Evolutionary conservation across 495 filamentous ascomycete genomes (phyloP).

Genomic region (Talaromyces adpressus): DNA sequence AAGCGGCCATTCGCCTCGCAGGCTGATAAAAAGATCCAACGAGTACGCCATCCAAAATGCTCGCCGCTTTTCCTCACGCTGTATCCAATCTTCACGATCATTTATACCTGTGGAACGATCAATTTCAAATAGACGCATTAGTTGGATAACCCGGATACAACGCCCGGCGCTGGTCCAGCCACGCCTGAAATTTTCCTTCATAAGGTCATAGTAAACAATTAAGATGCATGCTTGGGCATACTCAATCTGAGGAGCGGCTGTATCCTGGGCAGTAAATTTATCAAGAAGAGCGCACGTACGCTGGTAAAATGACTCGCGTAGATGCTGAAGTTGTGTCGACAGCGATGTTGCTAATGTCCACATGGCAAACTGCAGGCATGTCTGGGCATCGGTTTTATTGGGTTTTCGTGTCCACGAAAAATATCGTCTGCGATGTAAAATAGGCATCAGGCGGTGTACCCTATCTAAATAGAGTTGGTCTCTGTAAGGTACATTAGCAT

Average conservation of each 20-base stretch:
- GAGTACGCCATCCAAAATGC: conserved; percentile 52
- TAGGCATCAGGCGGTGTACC: conserved; percentile 20
- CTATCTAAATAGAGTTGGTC: conserved; percentile 31
- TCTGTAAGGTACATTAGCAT: conserved; percentile 11
- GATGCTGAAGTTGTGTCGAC: conserved; percentile 15
- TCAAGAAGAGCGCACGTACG: conserved; percentile 15
- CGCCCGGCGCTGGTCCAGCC: conserved; percentile 46
- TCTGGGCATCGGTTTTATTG: conserved; percentile 9
- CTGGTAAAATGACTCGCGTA: conserved; percentile 18
- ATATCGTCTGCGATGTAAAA: conserved; percentile 22
- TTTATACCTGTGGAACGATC: conserved; percentile 19
- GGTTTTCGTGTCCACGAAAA: conserved; percentile 12
- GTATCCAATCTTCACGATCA: conserved; percentile 14
- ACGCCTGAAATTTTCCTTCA: conserved; percentile 28
- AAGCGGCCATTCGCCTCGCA: conserved; percentile 37
- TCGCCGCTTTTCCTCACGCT: conserved; percentile 42
- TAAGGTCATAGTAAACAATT: conserved; percentile 39
- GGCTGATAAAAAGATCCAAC: conserved; percentile 45
- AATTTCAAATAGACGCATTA: conserved; percentile 38
- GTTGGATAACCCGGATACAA: conserved; percentile 42
- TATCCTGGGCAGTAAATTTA: conserved; percentile 6
- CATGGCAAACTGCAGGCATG: conserved; percentile 25
- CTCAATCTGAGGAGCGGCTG: conserved; percentile 18
- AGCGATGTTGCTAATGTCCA: conserved; percentile 23
- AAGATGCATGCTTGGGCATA: conserved; percentile 46